A percentile compares a stretch with the other conserved stretches of the same genome.
Evolutionary conservation across 192 early-diverging fungal genomes (phyloP).

Genomic region (Chytriomyces hyalinus): DNA sequence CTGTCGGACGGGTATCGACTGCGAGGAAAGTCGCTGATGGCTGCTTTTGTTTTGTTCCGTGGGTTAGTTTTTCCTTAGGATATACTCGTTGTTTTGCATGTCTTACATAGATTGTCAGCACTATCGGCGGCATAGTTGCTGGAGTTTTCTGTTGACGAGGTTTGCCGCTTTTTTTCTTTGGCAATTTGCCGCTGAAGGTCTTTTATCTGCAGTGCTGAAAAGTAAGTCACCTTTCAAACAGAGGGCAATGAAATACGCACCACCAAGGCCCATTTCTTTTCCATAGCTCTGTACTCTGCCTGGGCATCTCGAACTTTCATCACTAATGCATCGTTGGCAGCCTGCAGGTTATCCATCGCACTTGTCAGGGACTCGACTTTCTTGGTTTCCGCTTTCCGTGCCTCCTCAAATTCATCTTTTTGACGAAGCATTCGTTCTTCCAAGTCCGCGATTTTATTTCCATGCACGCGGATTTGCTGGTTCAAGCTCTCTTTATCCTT

Average conservation of each 20-base stretch:
- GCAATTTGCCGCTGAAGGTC: constrained; percentile 63
- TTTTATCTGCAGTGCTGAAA: constrained; percentile 45
- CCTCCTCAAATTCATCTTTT: constrained; percentile 23
- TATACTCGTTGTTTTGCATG: no score
- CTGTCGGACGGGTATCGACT: constrained; percentile 19
- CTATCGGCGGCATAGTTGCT: constrained; percentile 14
- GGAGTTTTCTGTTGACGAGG: constrained; percentile 23
- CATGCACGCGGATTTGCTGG: constrained; percentile 25
- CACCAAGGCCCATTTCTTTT: constrained; percentile 51
- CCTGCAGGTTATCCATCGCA: constrained; percentile 31
- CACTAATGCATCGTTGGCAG: constrained; percentile 41
- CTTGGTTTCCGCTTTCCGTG: constrained; percentile 16
- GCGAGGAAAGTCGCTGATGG: neutral
- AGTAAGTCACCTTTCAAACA: neutral
- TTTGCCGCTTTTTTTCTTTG: constrained; percentile 50
- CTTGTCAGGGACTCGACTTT: constrained; percentile 14
- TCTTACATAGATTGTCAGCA: constrained; percentile 21
- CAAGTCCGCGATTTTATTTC: constrained; percentile 33
- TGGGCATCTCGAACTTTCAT: constrained; percentile 48
- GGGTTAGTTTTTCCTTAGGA: no score
- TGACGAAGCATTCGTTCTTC: constrained; percentile 22
- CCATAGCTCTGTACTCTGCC: constrained; percentile 50
- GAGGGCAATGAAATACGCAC: constrained; percentile 32
- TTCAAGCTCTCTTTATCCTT: constrained; percentile 52
- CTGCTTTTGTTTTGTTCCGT: neutral